Evolutionary conservation across 768 basidiomycete species (phyloP).

Genomic region (Trametes maxima): DNA sequence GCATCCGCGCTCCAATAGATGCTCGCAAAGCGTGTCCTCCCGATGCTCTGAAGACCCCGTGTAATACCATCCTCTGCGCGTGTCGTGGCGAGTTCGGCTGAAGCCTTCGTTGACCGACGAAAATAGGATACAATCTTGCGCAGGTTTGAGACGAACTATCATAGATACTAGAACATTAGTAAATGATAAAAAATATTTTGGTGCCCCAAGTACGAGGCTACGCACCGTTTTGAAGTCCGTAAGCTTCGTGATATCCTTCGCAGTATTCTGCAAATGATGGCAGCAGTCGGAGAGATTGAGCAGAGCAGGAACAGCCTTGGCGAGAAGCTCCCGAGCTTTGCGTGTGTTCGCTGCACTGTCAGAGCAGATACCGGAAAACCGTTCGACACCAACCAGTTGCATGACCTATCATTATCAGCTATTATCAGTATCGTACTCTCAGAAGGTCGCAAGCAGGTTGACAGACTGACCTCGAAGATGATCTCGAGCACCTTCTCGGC

Average conservation of each 20-base stretch:
- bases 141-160: background rate
- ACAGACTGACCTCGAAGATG: constrained; percentile 19
- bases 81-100: background rate
- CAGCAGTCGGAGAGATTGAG: constrained; percentile 1
- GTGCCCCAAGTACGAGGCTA: background rate
- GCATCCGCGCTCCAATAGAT: background rate
- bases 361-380: constrained; percentile 29
- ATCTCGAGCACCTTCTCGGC: constrained; percentile 30
- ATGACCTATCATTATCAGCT: background rate
- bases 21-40: background rate
- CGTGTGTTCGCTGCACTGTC: constrained; percentile 35
- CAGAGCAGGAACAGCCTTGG: background rate
- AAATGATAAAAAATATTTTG: background rate
- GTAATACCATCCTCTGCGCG: background rate
- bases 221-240: background rate
- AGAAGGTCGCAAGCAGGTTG: background rate
- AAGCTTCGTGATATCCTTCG: constrained; percentile 14
- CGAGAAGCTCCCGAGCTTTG: background rate
- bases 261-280: constrained; percentile 10
- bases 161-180: background rate
- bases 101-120: background rate
- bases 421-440: too few species aligned
- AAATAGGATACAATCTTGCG: constrained; percentile 1
- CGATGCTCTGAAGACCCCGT: background rate
- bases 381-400: constrained; percentile 4